These are phyloP conservation scores for Pelargonium myrrhifolium DNA, from an alignment of 441 rosid species.

Conservation along the genomic window DNA sequence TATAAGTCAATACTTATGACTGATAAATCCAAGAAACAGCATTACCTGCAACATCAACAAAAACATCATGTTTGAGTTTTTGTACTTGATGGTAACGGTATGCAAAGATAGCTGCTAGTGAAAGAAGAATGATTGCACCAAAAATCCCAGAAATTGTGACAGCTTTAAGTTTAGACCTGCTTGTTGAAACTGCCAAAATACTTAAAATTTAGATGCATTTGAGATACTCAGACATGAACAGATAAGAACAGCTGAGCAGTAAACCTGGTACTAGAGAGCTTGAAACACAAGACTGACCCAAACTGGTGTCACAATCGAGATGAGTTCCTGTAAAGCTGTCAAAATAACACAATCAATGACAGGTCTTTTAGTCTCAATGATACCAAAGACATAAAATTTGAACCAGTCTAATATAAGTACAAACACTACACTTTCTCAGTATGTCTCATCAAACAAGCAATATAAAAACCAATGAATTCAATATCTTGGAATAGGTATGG, in stretches of 20 bases:
- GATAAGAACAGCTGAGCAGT: not conserved
- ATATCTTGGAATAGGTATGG: too few species aligned
- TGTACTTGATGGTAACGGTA: constrained; percentile 39
- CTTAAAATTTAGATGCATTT: constrained; percentile 10
- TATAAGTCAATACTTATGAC: too few species aligned
- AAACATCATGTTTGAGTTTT: constrained; percentile 40
- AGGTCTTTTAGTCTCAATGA: not conserved
- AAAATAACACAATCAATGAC: constrained; percentile 15
- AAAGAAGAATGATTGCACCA: constrained; percentile 46
- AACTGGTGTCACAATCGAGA: constrained; percentile 59
- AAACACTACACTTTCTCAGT: too few species aligned
- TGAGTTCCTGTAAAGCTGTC: constrained; percentile 66
- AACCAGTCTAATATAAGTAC: too few species aligned
- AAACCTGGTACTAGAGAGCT: constrained; percentile 55
- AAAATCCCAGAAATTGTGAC: constrained; percentile 44
- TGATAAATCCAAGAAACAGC: too few species aligned
- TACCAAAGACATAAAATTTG: not conserved
- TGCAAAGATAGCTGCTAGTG: constrained; percentile 40
- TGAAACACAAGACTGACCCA: constrained; percentile 67
- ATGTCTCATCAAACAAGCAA: too few species aligned
- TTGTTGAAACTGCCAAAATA: constrained; percentile 42
- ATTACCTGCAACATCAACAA: constrained; percentile 74
- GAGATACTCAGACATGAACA: not conserved
- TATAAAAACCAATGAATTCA: too few species aligned
- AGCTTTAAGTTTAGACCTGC: constrained; percentile 50